Conservation (phyloP, 257 asterid species). For the Parsonsia alboflavescens region DNA sequence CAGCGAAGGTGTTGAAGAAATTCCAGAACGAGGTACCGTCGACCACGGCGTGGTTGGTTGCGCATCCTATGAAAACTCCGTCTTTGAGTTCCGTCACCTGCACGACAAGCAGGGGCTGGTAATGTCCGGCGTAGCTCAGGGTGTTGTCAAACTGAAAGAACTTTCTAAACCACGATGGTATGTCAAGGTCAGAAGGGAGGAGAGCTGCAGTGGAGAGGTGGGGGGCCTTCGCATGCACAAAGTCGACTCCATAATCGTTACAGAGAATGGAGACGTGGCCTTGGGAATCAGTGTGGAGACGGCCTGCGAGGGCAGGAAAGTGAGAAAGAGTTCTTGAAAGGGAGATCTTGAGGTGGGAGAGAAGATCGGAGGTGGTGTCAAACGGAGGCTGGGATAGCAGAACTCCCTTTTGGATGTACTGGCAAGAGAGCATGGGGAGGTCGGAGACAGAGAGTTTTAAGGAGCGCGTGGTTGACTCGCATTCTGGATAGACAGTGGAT, state of each 20-base stretch:
- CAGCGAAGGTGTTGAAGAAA: slow-evolving; percentile 80
- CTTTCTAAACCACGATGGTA: slow-evolving; percentile 45
- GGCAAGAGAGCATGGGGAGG: slow-evolving; percentile 94
- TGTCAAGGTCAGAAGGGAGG: slow-evolving; percentile 36
- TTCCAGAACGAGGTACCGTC: slow-evolving; percentile 98
- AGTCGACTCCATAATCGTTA: slow-evolving; percentile 64
- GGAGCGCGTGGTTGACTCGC: slow-evolving; percentile 35
- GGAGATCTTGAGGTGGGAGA: slow-evolving; percentile 55
- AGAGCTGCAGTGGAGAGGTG: slow-evolving; percentile 29
- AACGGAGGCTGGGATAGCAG: slow-evolving; percentile 52
- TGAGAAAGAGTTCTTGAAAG: slow-evolving; percentile 64
- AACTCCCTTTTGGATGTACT: slow-evolving; percentile 89
- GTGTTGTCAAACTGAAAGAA: slow-evolving; percentile 69
- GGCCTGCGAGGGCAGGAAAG: slow-evolving; percentile 87
- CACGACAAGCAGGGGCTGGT: slow-evolving; percentile 53
- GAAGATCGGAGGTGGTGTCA: slow-evolving; percentile 32
- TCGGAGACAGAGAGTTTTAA: slow-evolving; percentile 90
- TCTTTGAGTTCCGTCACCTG: slow-evolving; percentile 76
- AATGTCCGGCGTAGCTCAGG: slow-evolving; percentile 78
- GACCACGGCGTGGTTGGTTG: slow-evolving; percentile 80
- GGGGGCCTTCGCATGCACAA: slow-evolving; percentile 63
- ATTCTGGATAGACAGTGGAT: slow-evolving; percentile 54
- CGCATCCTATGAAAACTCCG: slow-evolving; percentile 72
- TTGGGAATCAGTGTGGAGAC: slow-evolving; percentile 51
- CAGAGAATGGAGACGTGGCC: slow-evolving; percentile 66